Evolutionary conservation across 306 rosid genomes (phyloP).

Genomic region (Vigna unguiculata): DNA sequence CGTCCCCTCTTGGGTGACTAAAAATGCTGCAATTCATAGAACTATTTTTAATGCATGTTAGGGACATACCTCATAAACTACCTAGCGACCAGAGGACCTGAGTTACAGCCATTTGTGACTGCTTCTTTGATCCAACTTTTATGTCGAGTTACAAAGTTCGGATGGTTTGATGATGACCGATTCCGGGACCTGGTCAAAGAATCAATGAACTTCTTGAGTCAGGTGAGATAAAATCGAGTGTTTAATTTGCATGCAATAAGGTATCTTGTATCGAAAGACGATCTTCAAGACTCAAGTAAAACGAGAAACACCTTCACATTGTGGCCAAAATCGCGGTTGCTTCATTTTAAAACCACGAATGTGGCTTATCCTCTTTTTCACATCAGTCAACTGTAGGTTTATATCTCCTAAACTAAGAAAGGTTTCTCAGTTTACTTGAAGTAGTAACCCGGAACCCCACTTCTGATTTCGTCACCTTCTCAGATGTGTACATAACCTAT

Average conservation of each 20-base stretch:
- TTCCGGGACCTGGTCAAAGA: slow-evolving; percentile 62
- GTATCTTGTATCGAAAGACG: background rate
- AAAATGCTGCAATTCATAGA: slow-evolving; percentile 28
- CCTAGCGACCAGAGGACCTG: slow-evolving; percentile 66
- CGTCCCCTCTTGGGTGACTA: slow-evolving; percentile 4
- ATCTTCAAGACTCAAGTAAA: background rate
- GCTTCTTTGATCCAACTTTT: slow-evolving; percentile 62
- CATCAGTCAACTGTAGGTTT: background rate
- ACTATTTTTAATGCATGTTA: slow-evolving; percentile 37
- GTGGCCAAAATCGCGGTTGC: background rate
- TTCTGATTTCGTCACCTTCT: slow-evolving; percentile 24
- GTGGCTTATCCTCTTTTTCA: background rate
- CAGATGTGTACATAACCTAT: background rate
- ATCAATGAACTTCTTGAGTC: slow-evolving; percentile 58
- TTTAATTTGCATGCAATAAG: background rate
- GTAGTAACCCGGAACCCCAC: background rate
- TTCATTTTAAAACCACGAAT: background rate
- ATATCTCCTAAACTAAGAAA: background rate
- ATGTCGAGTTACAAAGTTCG: slow-evolving; percentile 60
- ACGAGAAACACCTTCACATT: background rate
- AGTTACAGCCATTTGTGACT: slow-evolving; percentile 62
- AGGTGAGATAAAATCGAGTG: slow-evolving; percentile 43
- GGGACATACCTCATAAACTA: slow-evolving; percentile 64
- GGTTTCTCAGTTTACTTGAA: background rate
- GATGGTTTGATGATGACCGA: slow-evolving; percentile 68